Conservation (phyloP, 768 basidiomycete species). For the Tulasnella sp. region DNA sequence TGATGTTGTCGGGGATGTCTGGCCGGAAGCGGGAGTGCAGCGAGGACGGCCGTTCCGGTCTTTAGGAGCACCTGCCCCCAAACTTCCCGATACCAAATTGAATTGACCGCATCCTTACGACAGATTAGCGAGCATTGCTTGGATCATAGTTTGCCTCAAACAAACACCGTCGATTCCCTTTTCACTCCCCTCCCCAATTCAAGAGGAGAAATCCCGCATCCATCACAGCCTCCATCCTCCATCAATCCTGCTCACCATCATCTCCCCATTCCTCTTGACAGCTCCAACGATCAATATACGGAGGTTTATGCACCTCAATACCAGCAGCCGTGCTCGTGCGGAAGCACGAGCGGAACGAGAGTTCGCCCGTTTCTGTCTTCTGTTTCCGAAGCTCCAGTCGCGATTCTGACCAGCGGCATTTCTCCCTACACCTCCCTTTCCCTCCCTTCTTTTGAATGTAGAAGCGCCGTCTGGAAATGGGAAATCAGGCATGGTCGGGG, state of each 20-base stretch:
- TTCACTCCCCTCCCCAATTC: not conserved
- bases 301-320: not conserved
- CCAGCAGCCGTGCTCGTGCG: not conserved
- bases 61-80: constrained; percentile 1
- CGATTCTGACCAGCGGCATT: not conserved
- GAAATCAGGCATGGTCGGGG: not conserved
- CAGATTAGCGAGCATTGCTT: constrained; percentile 18
- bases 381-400: not conserved
- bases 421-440: not conserved
- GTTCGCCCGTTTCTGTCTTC: not conserved
- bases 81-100: not conserved
- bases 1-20: not conserved
- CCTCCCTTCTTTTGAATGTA: not conserved
- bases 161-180: not conserved
- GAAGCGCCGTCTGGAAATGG: not conserved
- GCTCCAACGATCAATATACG: not conserved
- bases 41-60: not conserved
- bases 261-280: not conserved
- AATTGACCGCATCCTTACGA: constrained; percentile 2
- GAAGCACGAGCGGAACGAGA: not conserved
- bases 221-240: not conserved
- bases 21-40: constrained; percentile 5
- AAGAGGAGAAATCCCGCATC: not conserved
- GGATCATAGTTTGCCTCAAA: not conserved
- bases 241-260: constrained; percentile 6